These are phyloP conservation scores for Suhomyces prunicola DNA, from an alignment of 805 yeast genomes.

Conservation along the genomic window DNA sequence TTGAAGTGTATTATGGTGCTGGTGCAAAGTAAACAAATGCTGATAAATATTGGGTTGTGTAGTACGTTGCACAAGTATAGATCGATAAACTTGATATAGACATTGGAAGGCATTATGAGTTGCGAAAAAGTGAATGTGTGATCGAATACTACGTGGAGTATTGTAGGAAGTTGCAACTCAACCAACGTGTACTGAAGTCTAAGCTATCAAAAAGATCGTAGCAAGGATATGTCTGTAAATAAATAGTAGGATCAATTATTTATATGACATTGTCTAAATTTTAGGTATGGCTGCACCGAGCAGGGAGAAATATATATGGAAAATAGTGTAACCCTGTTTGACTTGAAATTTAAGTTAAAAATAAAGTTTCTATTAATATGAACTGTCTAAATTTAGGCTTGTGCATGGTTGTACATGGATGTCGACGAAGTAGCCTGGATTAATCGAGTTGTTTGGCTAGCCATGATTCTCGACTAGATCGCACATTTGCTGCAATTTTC, in stretches of 20 bases:
- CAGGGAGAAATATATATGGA: background rate
- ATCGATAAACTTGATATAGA: slow-evolving; percentile 15
- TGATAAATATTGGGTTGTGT: slow-evolving; percentile 17
- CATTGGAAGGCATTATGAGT: background rate
- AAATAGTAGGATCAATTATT: background rate
- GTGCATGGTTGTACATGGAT: background rate
- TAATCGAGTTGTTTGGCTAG: background rate
- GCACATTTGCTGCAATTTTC: background rate
- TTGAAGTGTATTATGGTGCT: background rate
- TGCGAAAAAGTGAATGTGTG: background rate
- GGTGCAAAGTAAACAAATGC: background rate
- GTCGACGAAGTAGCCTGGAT: background rate
- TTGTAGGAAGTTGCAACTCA: background rate
- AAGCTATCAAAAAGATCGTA: background rate
- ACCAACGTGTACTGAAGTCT: background rate
- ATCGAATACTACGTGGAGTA: background rate
- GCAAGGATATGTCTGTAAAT: background rate
- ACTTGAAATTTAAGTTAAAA: background rate
- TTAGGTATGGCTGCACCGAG: background rate
- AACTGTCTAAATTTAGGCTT: background rate
- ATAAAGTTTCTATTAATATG: background rate
- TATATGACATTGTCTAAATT: background rate
- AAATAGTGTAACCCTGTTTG: background rate
- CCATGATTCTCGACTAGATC: background rate
- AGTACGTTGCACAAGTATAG: slow-evolving; percentile 14